These are phyloP conservation scores for Chlorella sp. DNA, from an alignment of 139 green algal genomes.

Conservation along the genomic window DNA sequence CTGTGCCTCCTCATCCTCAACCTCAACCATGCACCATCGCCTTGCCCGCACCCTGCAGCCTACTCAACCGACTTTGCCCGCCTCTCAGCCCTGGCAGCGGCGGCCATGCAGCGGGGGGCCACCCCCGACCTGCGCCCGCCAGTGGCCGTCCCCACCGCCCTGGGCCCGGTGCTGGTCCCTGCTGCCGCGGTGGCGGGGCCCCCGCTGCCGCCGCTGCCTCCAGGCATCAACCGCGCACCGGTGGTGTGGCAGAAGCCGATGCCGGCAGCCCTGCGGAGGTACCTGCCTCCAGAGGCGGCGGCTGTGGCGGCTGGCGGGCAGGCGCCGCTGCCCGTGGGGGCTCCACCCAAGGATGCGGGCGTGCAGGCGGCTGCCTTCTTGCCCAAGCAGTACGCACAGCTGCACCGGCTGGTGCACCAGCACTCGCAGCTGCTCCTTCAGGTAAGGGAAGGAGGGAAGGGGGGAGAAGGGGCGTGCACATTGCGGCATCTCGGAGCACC, in stretches of 20 bases:
- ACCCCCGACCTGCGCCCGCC: neutral
- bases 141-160: neutral
- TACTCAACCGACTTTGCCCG: slow-evolving; percentile 10
- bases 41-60: neutral
- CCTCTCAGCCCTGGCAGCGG: neutral
- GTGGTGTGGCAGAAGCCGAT: slow-evolving; percentile 35
- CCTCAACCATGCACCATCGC: neutral
- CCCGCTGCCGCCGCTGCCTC: neutral
- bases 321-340: slow-evolving; percentile 16
- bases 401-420: slow-evolving; percentile 42
- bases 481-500: no score
- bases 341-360: neutral
- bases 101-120: neutral
- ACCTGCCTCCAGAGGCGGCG: neutral
- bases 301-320: neutral
- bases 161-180: slow-evolving; percentile 24
- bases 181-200: neutral
- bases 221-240: neutral
- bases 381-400: slow-evolving; percentile 35
- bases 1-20: no score
- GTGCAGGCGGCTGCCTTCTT: slow-evolving; percentile 1
- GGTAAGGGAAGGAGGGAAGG: neutral
- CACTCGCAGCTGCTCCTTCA: slow-evolving; percentile 47
- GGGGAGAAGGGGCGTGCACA: neutral
- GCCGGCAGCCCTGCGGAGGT: neutral